Conservation (phyloP, 306 rosid genomes). For the Lupinus albus region DNA sequence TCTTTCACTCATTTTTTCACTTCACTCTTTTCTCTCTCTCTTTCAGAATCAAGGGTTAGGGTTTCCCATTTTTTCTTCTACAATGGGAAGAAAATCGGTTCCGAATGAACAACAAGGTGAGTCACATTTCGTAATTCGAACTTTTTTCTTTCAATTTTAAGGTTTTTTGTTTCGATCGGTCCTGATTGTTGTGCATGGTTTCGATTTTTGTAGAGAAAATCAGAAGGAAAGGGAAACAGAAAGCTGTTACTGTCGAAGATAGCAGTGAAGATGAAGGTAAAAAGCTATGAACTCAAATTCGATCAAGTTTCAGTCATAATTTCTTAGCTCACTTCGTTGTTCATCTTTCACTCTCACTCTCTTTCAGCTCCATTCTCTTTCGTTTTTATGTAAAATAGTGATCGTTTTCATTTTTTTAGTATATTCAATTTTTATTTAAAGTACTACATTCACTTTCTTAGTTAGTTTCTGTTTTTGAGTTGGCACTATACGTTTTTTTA, state of each 20-base stretch:
- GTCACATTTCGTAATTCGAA: neutral
- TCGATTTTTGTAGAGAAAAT: slow-evolving; percentile 31
- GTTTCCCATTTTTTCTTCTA: slow-evolving; percentile 12
- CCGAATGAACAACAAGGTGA: slow-evolving; percentile 38
- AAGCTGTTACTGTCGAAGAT: neutral
- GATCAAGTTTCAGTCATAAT: neutral
- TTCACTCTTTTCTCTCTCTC: neutral
- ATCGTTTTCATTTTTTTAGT: neutral
- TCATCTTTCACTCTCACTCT: neutral
- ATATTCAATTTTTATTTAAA: no score
- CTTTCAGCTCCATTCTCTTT: no score
- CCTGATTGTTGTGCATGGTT: neutral
- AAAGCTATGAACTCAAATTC: slow-evolving; percentile 1
- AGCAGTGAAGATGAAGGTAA: slow-evolving; percentile 44
- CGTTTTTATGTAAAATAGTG: no score
- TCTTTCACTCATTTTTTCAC: neutral
- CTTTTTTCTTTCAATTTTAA: neutral
- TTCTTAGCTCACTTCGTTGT: neutral
- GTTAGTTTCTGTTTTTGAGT: no score
- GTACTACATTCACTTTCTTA: no score
- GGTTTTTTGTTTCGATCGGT: neutral
- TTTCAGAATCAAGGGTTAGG: slow-evolving; percentile 35
- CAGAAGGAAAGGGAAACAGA: slow-evolving; percentile 34
- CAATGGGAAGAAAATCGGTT: slow-evolving; percentile 33
- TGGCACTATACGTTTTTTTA: no score